Base-by-base conservation (phyloP, 2,329 filamentous ascomycete species). In the Aspergillus ibericus region DNA sequence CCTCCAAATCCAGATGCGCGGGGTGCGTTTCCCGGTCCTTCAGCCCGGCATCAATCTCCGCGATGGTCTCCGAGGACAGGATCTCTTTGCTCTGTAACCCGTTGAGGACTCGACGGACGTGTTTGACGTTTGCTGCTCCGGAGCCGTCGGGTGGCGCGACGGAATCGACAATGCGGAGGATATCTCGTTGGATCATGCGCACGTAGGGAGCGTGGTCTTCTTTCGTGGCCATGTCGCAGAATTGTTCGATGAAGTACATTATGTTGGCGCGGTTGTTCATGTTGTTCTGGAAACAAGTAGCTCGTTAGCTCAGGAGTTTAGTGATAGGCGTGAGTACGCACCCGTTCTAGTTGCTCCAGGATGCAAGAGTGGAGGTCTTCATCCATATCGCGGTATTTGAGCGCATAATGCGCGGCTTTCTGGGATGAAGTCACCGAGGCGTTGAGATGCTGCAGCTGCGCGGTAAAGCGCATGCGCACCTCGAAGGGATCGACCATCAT, bases 261-360 rank as follows among this genome's bases (percentile, higher is more conserved):
- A 99, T 98, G 74, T 99, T 99, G 59, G 95, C 96, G 60, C 93
- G 85, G 53, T 89, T 96, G 77, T 99, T 99, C 90, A 99, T 96
- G 66, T 91, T 93, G 66, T 91, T 96, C 85, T 93, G 40, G 4
- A 27, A 27, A 22, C 12, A 16, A 35, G 8, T 4, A n/a, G 5
- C 2, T 4, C 12, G 18, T 20, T 9, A 32, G 32, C 16, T 5
- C 46, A 32, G 47, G 29, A 4, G 18, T 46, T 15, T 9, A 44
- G 2, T 32, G 15, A 20, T 3, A 32, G 10, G 29, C 9, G 13
- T 4, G 15, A 22, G 6, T 25, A 72, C 81, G 65, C 74, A 92
- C 91, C 69, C 87, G 85, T 76, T 98, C 93, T 29, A 99, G 83
- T 76, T 98, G 93, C 78, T 99, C 95, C 44, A 99, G 78, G 69